Base-by-base conservation (phyloP, 139 green algal genomes). In the Astrephomene gubernaculifera region DNA sequence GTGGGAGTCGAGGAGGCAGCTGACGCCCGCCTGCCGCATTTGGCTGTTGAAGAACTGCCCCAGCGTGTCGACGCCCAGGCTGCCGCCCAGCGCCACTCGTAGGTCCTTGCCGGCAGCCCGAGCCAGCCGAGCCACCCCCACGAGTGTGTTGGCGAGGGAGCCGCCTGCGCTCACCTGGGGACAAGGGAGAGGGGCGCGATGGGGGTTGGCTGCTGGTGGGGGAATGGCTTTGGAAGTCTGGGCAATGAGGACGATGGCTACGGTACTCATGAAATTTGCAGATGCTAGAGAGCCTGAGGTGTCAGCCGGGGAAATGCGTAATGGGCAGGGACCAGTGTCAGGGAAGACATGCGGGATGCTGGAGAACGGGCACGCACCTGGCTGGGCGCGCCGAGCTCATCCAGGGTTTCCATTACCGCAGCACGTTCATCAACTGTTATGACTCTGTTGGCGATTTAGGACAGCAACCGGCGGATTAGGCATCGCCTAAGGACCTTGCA, bases 121-220 rank as follows among this genome's bases (percentile, higher is more conserved):
- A 5, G 89, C 89, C 4, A 99, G 91, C 17, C 94, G 87, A 0
- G 91, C 89, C 24, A 98, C 86, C 35, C 88, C 96, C 44, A 98
- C 91, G 27, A 99, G 91, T 0, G 95, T 98, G 91, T 99, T 99
- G 60, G 92, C 93, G 0, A 99, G 81, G 0, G 94, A 98, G 72
- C 97, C 96, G 2, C 95, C 97, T 4, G 95, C 92, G 63, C 85
- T 93, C 12, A 99, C 87, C 89, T 97, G 87, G 74, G 41, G 44
- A 61, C 35, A n/a, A 69, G 29, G 29, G 61, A 39, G 61, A 49
- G 49, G 17, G 17, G 14, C n/a, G n/a, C 49, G 14, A 57, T 25
- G 49, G 49, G 49, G 49, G 17, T n/a, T n/a, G n/a, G n/a, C n/a
- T n/a, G n/a, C n/a, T 57, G 49, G 14, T 57, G 12, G 49, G 49